Percentiles rank a stretch among this genome's conserved stretches.
Conservation (phyloP, 345 rosid genomes). For the Camelina sativa region DNA sequence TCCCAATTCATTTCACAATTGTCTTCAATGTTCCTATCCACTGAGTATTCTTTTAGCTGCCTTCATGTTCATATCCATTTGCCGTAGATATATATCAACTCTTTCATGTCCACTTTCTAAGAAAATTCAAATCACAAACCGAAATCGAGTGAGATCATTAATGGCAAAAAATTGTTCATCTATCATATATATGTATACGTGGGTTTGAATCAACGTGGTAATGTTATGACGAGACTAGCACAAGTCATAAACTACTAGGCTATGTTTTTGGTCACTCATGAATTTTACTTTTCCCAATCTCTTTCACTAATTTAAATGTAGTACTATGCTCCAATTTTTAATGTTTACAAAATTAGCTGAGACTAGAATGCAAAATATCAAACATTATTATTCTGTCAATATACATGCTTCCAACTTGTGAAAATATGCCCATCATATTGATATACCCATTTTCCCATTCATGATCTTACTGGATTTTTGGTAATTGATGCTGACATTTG, state of each 20-base stretch:
- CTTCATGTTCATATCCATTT: conserved; percentile 4
- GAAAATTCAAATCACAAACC: background rate
- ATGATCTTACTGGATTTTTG: conserved; percentile 20
- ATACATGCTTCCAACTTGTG: conserved; percentile 22
- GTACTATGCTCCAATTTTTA: background rate
- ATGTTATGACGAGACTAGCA: background rate
- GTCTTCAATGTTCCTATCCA: conserved; percentile 24
- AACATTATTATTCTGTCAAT: background rate
- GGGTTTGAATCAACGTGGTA: background rate
- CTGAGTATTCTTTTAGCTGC: background rate
- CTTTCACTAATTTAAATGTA: background rate
- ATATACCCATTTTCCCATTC: background rate
- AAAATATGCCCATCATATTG: conserved; percentile 9
- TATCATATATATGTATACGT: too few relatives aligned
- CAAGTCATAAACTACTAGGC: background rate
- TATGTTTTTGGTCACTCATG: background rate
- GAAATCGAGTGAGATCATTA: background rate
- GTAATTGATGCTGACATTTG: conserved; percentile 24
- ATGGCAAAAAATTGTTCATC: too few relatives aligned
- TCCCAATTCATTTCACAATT: conserved; percentile 18
- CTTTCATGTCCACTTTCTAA: background rate
- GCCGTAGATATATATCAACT: background rate
- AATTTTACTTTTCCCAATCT: too few relatives aligned
- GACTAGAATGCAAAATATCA: background rate
- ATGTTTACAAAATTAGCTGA: background rate